Conservation (phyloP, 2,329 filamentous ascomycete genomes). For the Fusarium fujikuroi region DNA sequence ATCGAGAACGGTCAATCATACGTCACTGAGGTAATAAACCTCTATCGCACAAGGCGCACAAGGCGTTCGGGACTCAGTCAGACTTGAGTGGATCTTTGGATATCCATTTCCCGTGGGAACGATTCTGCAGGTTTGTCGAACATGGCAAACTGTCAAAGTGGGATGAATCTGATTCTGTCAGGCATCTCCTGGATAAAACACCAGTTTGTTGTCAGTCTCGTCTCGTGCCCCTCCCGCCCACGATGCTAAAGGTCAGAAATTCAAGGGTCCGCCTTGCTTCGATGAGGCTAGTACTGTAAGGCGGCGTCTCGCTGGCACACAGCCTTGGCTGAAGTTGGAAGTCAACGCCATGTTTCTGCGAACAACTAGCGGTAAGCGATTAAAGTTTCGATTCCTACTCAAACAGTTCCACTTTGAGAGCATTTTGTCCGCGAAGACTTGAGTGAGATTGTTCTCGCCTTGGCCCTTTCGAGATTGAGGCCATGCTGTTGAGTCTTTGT, state of each 20-base stretch:
- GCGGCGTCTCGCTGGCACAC: slow-evolving; percentile 34
- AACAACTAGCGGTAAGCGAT: slow-evolving; percentile 43
- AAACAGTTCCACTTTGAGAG: slow-evolving; percentile 23
- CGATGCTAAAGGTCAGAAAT: slow-evolving; percentile 19
- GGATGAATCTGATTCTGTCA: not conserved
- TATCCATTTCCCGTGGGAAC: slow-evolving; percentile 2
- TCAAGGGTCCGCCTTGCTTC: slow-evolving; percentile 35
- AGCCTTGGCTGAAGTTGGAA: slow-evolving; percentile 28
- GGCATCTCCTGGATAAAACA: slow-evolving; percentile 10
- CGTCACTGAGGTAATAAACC: slow-evolving; percentile 40
- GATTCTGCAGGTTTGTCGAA: slow-evolving; percentile 14
- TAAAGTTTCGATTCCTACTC: slow-evolving; percentile 12
- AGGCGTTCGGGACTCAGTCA: not conserved
- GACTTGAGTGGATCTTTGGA: slow-evolving; percentile 1
- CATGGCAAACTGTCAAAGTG: slow-evolving; percentile 1
- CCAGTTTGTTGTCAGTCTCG: slow-evolving; percentile 20
- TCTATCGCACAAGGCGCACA: slow-evolving; percentile 5
- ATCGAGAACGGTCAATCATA: slow-evolving; percentile 44
- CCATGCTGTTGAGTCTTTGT: not conserved
- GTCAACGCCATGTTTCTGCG: slow-evolving; percentile 29
- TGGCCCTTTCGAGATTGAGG: slow-evolving; percentile 1
- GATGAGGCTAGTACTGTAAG: slow-evolving; percentile 21
- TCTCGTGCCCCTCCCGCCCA: slow-evolving; percentile 32
- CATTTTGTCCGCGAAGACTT: not conserved
- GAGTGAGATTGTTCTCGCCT: not conserved